Conservation (phyloP, 1,139 yeast genomes). For the Debaryomyces coudertii region DNA sequence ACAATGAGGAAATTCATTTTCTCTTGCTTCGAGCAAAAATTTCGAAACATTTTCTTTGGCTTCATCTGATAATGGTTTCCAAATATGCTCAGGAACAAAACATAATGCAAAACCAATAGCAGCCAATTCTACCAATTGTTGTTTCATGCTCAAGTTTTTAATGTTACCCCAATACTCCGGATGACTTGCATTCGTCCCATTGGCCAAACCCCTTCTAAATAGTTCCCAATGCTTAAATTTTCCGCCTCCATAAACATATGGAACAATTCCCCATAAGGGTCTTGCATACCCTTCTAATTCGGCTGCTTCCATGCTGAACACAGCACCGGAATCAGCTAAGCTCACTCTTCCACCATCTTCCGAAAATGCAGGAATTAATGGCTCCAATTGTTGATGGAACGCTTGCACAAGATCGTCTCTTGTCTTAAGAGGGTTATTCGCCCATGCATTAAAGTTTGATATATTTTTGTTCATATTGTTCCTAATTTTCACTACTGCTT, state of each 20-base stretch:
- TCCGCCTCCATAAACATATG: slow-evolving; percentile 26
- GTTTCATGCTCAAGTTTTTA: slow-evolving; percentile 17
- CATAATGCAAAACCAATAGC: slow-evolving; percentile 28
- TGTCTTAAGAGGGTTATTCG: slow-evolving; percentile 4
- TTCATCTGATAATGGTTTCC: slow-evolving; percentile 25
- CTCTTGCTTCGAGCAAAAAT: slow-evolving; percentile 21
- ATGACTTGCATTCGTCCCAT: slow-evolving; percentile 28
- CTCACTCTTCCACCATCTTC: slow-evolving; percentile 13
- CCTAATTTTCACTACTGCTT: neutral
- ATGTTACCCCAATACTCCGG: slow-evolving; percentile 30
- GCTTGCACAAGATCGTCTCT: slow-evolving; percentile 13
- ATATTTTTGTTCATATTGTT: neutral
- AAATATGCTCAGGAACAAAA: slow-evolving; percentile 23
- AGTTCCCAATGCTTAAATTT: slow-evolving; percentile 18
- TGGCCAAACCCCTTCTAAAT: slow-evolving; percentile 23
- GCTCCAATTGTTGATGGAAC: slow-evolving; percentile 12
- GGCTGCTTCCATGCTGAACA: slow-evolving; percentile 22
- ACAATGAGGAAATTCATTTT: slow-evolving; percentile 18
- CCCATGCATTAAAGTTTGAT: slow-evolving; percentile 4
- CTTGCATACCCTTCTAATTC: slow-evolving; percentile 30
- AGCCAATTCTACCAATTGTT: slow-evolving; percentile 30
- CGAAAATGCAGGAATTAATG: slow-evolving; percentile 13
- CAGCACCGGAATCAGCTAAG: slow-evolving; percentile 19
- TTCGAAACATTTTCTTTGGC: slow-evolving; percentile 20
- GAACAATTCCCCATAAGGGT: slow-evolving; percentile 32